Evolutionary conservation across 768 basidiomycete genomes (phyloP).

Genomic region (Xanthoconium purpureum): DNA sequence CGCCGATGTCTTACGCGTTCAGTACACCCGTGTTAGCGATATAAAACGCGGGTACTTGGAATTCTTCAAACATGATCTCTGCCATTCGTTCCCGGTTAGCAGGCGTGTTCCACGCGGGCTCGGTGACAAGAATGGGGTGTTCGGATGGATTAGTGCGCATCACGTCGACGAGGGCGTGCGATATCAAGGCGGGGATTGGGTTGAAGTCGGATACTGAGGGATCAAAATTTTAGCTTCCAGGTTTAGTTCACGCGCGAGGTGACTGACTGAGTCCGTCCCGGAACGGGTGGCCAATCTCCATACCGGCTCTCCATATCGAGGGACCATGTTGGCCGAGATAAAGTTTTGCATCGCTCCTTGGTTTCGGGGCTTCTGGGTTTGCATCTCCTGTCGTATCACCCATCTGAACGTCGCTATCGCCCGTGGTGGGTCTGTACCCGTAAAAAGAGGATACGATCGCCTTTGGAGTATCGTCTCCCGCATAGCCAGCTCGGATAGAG

Average conservation of each 20-base stretch:
- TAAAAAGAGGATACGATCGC: constrained; percentile 88
- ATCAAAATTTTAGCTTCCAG: constrained; percentile 1
- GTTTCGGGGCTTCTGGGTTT: constrained; percentile 28
- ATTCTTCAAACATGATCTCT: constrained; percentile 97
- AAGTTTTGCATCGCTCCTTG: constrained; percentile 53
- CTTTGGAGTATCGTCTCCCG: constrained; percentile 94
- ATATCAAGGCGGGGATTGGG: constrained; percentile 66
- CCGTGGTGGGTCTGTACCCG: constrained; percentile 58
- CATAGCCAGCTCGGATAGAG: constrained; percentile 91
- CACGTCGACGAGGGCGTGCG: constrained; percentile 70
- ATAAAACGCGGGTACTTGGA: constrained; percentile 92
- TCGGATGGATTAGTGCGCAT: constrained; percentile 77
- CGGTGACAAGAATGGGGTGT: constrained; percentile 90
- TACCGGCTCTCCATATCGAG: constrained; percentile 84
- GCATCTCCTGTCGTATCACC: constrained; percentile 39
- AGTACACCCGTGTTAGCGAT: constrained; percentile 93
- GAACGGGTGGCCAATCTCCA: constrained; percentile 85
- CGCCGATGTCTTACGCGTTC: constrained; percentile 65
- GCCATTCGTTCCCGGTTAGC: constrained; percentile 94
- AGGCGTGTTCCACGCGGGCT: constrained; percentile 93
- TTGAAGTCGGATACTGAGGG: constrained; percentile 70
- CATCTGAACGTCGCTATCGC: constrained; percentile 36
- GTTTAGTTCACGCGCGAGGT: neutral
- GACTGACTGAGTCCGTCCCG: constrained; percentile 78
- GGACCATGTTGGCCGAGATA: constrained; percentile 87